Base-by-base conservation (phyloP, 176 grass and related monocot species). In the Lolium perenne region DNA sequence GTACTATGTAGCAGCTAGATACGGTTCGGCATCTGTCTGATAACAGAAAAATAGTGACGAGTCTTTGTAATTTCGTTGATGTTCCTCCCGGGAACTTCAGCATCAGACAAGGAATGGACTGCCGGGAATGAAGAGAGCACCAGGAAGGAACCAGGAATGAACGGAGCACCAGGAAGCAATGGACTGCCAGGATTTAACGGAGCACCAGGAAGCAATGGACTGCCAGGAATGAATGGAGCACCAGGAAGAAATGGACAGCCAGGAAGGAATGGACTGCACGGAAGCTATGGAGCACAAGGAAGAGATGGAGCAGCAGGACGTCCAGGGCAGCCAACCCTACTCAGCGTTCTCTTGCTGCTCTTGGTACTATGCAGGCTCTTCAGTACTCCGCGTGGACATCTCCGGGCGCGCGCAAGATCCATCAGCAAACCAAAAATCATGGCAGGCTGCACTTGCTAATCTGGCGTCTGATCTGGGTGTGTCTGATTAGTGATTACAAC, bases 381-480 rank as follows among this genome's bases (percentile, higher is more conserved):
- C 70, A 70, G 14, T 67, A 0, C 48, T 10, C 55, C 8, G 10
- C 20, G 10, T 22, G 13, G 3, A 29, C 45, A 54, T 13, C 53
- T 32, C 22, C 71, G 21, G 64, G 60, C 20, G 12, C 53, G 41
- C 7, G n/a, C 50, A 73, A 47, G n/a, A 63, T 13, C 51, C 68
- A 72, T 40, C 55, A 23, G 35, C 38, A 80, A 10, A 60, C 54
- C 15, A 29, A 25, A 90, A 80, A 65, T 57, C 25, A 77, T 86
- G 61, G 86, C 74, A 81, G 41, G 81, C 83, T 78, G 76, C 81
- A 53, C 55, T 94, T 41, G 85, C 86, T 78, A 76, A 69, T 71
- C 71, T 98, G 64, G 84, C 89, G 59, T 80, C 71, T 81, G 78
- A 89, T 6, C 79, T 95, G 32, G 93, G 90, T 13, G 93, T 89